Base-by-base conservation (phyloP, 257 asterid species). In the Dorcoceras hygrometricum region DNA sequence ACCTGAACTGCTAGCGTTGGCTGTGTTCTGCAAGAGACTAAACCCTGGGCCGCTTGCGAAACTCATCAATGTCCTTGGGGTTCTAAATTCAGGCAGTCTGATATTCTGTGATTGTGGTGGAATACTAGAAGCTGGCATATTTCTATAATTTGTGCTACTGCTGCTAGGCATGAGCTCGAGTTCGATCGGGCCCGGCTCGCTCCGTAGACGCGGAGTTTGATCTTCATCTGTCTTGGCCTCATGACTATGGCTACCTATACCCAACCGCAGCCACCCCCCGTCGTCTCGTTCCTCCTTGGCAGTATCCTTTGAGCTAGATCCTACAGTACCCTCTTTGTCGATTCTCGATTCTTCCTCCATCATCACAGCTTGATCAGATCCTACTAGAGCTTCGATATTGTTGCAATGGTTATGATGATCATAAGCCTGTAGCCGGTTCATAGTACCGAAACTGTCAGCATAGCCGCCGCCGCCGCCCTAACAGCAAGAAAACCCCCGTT, bases 191-290 rank as follows among this genome's bases (percentile, higher is more conserved):
- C 77, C 71, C 6, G 75, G 59, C 34, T 28, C 74, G 6, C 66
- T 57, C 59, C 57, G 54, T 60, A 71, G 68, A 9, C 8, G 14
- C n/a, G 50, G 18, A 24, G 57, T 50, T 57, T 70, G 73, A 56
- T 68, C 63, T 59, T n/a, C 18, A 12, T 27, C 43, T 22, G 50
- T 16, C 2, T 12, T 12, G 25, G 5, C 23, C 25, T 25, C 34
- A 23, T 71, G 68, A 53, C 56, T 24, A 12, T 16, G 24, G 67
- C 56, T 50, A 27, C 96, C 96, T 39, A 90, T 86, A 59, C 97
- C 67, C 32, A 93, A 81, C 58, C 84, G 96, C 29, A 93, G 83
- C 98, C 98, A 93, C 8, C 66, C 82, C 12, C 79, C 73, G 3
- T 85, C 84, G 18, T 65, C 62, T 0, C 71, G 68, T 0, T 62